These are phyloP conservation scores for Suhomyces guaymorum DNA, from an alignment of 1,139 yeast genomes.

Conservation along the genomic window DNA sequence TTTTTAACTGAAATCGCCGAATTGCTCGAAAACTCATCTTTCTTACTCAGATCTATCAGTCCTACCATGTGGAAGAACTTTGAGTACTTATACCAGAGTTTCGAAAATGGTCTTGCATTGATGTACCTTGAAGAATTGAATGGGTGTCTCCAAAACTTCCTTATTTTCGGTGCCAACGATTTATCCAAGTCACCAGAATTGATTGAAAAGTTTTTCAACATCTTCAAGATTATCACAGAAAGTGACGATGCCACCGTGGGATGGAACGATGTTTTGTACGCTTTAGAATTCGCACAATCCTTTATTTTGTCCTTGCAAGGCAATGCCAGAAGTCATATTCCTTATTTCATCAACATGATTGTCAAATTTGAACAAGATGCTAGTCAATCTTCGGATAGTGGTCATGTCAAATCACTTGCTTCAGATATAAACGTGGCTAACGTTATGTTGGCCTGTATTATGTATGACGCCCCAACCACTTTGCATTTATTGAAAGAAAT, in stretches of 20 bases:
- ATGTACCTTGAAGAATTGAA: constrained; percentile 74
- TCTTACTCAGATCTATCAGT: constrained; percentile 67
- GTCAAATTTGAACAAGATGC: constrained; percentile 19
- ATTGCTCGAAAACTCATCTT: constrained; percentile 82
- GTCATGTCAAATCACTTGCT: constrained; percentile 32
- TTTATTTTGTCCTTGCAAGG: constrained; percentile 52
- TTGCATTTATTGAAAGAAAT: constrained; percentile 52
- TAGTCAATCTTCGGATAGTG: constrained; percentile 11
- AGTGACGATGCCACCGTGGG: constrained; percentile 37
- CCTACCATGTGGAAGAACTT: constrained; percentile 78
- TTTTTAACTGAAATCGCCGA: constrained; percentile 83
- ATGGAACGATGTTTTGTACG: constrained; percentile 50
- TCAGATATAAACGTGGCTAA: constrained; percentile 62
- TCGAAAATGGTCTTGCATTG: constrained; percentile 56
- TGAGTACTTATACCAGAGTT: constrained; percentile 52
- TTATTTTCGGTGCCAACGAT: constrained; percentile 67
- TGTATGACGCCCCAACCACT: constrained; percentile 60
- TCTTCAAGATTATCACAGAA: constrained; percentile 40
- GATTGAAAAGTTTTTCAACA: constrained; percentile 27
- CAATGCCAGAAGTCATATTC: constrained; percentile 40
- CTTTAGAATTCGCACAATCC: constrained; percentile 56
- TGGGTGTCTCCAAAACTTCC: constrained; percentile 73
- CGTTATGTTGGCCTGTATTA: constrained; percentile 65
- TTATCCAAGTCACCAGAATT: constrained; percentile 36
- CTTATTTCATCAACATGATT: constrained; percentile 37